phyloP scores from a whole-genome alignment of 768 basidiomycete genomes.

The Agaricus blazei region DNA sequence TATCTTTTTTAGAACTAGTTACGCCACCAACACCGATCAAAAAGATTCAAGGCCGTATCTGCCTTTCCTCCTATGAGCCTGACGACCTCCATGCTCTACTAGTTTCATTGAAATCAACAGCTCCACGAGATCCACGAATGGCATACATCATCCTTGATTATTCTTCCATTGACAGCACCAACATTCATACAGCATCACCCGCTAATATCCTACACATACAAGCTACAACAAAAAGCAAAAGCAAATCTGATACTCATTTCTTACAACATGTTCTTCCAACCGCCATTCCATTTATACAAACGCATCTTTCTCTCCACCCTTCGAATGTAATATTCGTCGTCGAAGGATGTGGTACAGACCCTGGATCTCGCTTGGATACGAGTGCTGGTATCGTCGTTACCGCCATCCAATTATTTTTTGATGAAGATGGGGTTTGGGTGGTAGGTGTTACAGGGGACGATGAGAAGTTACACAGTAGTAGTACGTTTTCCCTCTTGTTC shows the following conservation, averaged over 20 bases:
- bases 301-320: constrained; percentile 29
- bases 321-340: constrained; percentile 48
- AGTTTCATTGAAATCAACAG: constrained; percentile 8
- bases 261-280: constrained; percentile 10
- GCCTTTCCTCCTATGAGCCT: constrained; percentile 31
- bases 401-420: constrained; percentile 55
- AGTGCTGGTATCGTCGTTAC: constrained; percentile 61
- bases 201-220: background rate
- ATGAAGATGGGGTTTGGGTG: constrained; percentile 38
- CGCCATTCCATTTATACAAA: constrained; percentile 31
- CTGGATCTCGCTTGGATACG: constrained; percentile 49
- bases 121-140: background rate
- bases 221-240: background rate
- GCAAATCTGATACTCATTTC: constrained; percentile 10
- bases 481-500: background rate
- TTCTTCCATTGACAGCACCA: background rate
- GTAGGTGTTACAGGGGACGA: background rate
- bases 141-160: constrained; percentile 26
- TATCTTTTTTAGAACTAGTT: background rate
- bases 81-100: background rate
- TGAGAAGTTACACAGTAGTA: background rate
- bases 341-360: background rate
- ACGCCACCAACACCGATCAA: constrained; percentile 23
- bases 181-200: background rate
- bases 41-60: constrained; percentile 35